phyloP scores from a whole-genome alignment of 2,329 filamentous ascomycete species.

The Zarea fungicola region DNA sequence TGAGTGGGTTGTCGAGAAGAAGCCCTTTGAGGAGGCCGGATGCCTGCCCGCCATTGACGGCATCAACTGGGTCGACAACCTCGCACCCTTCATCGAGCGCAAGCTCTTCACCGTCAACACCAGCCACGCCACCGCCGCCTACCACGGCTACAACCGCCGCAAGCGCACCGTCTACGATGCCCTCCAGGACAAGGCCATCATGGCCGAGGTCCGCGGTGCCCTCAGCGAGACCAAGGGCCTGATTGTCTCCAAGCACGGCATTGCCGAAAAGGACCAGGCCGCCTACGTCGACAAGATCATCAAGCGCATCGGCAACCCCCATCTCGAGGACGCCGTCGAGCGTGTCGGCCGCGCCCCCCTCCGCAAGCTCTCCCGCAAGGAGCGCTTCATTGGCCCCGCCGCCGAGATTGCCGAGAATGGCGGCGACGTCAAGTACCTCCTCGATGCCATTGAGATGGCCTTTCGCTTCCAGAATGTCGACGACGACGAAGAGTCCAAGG shows the following conservation, averaged over 20 bases:
- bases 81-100: constrained; percentile 95
- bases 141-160: constrained; percentile 83
- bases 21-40: constrained; percentile 68
- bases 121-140: constrained; percentile 90
- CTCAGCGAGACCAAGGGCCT: constrained; percentile 81
- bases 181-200: constrained; percentile 73
- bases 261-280: constrained; percentile 67
- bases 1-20: constrained; percentile 94
- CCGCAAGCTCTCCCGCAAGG: constrained; percentile 89
- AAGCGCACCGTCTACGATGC: constrained; percentile 89
- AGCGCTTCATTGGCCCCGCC: constrained; percentile 92
- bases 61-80: constrained; percentile 87
- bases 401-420: constrained; percentile 80
- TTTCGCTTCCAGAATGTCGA: constrained; percentile 94
- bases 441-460: constrained; percentile 83
- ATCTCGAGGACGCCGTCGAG: constrained; percentile 87
- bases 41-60: constrained; percentile 71
- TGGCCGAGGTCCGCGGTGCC: constrained; percentile 71
- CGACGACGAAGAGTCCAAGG: constrained; percentile 81
- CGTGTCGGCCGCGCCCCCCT: constrained; percentile 92
- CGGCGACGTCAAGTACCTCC: constrained; percentile 64
- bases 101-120: constrained; percentile 99
- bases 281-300: constrained; percentile 92
- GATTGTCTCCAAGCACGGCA: constrained; percentile 82
- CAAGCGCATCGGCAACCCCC: constrained; percentile 85